phyloP scores from a whole-genome alignment of 2,329 filamentous ascomycete genomes.

The Chrysoporthe puriensis region DNA sequence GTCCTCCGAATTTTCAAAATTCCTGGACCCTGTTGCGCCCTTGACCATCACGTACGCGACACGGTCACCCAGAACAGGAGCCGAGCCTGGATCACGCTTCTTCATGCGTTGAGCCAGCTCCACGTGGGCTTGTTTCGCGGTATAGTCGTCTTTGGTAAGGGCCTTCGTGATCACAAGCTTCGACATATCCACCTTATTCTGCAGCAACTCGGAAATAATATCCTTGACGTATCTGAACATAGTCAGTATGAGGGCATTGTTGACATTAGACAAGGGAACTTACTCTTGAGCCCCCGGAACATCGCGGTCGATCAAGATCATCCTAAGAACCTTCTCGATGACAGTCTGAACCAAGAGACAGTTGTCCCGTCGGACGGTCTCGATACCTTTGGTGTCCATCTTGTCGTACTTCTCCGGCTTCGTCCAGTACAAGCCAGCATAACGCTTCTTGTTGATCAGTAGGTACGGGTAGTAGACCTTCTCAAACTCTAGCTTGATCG shows the following conservation, averaged over 20 bases:
- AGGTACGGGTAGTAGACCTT: conserved; percentile 99
- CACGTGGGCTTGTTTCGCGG: conserved; percentile 91
- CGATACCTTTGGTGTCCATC: conserved; percentile 99
- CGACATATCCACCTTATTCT: conserved; percentile 98
- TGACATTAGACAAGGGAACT: conserved; percentile 44
- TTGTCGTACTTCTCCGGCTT: conserved; percentile 95
- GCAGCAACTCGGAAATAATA: conserved; percentile 90
- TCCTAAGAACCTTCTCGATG: conserved; percentile 93
- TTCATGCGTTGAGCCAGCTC: conserved; percentile 96
- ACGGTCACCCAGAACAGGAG: conserved; percentile 89
- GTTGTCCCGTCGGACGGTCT: conserved; percentile 96
- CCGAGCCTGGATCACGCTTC: conserved; percentile 94
- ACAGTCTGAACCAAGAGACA: conserved; percentile 94
- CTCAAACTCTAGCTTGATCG: conserved; percentile 98
- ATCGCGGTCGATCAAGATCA: conserved; percentile 94
- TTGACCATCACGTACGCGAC: conserved; percentile 98
- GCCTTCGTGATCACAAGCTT: conserved; percentile 99
- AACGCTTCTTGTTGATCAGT: conserved; percentile 99
- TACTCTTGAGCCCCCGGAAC: conserved; percentile 91
- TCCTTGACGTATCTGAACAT: conserved; percentile 84
- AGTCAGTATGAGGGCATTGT: conserved; percentile 33
- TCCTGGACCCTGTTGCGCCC: conserved; percentile 84
- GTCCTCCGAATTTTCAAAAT: conserved; percentile 96
- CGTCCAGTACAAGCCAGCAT: conserved; percentile 97
- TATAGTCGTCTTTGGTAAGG: conserved; percentile 86